Percentiles rank a stretch among this genome's conserved stretches.
phyloP scores from a whole-genome alignment of 352 stramenopile species.

The Phytophthora macrochlamydospora region DNA sequence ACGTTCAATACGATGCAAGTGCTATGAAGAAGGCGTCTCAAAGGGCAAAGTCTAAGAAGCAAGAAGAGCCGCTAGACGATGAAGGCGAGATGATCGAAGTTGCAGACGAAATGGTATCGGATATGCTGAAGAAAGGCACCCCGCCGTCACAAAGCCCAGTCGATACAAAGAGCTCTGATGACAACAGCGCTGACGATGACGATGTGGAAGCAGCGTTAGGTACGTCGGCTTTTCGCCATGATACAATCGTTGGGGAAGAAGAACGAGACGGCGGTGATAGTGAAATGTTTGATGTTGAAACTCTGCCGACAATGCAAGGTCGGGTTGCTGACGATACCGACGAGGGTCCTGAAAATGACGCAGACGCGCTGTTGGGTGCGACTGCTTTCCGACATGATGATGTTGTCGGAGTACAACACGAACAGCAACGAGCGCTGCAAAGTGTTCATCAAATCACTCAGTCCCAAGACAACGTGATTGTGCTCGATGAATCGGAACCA shows the following conservation, averaged over 20 bases:
- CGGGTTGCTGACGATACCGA: slow-evolving; percentile 18
- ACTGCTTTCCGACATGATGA: slow-evolving; percentile 37
- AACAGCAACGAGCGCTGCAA: background rate
- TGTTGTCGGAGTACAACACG: slow-evolving; percentile 23
- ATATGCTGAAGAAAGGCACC: slow-evolving; percentile 32
- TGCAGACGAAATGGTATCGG: slow-evolving; percentile 42
- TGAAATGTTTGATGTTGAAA: background rate
- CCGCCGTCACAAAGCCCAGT: slow-evolving; percentile 1
- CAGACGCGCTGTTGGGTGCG: slow-evolving; percentile 30
- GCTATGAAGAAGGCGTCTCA: slow-evolving; percentile 28
- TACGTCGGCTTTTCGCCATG: slow-evolving; percentile 34
- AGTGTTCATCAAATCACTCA: slow-evolving; percentile 2
- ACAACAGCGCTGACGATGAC: slow-evolving; percentile 29
- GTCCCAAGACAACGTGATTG: slow-evolving; percentile 8
- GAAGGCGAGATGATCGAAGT: slow-evolving; percentile 47
- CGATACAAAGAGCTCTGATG: slow-evolving; percentile 18
- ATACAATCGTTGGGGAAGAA: slow-evolving; percentile 41
- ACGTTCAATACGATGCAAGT: slow-evolving; percentile 49
- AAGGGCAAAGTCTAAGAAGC: slow-evolving; percentile 42
- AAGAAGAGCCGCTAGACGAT: slow-evolving; percentile 38
- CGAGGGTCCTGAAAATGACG: slow-evolving; percentile 38
- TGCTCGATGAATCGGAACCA: slow-evolving; percentile 17
- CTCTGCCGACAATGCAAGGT: slow-evolving; percentile 15
- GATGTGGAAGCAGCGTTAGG: slow-evolving; percentile 33
- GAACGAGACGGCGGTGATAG: slow-evolving; percentile 9